Conservation (phyloP, 345 rosid species). For the Turnera subulata region DNA sequence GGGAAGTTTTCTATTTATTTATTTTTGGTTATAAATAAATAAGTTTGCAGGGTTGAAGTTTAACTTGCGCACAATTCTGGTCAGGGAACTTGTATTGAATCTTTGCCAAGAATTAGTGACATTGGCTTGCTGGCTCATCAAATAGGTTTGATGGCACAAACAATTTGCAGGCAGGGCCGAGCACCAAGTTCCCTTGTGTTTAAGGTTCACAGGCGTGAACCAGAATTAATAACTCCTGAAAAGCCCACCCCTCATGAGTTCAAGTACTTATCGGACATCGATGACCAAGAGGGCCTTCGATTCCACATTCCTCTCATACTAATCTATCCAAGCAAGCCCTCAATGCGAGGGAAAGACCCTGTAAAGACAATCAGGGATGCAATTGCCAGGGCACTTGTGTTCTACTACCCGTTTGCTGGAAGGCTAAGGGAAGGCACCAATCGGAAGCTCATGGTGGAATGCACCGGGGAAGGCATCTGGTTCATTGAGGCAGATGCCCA, state of each 20-base stretch:
- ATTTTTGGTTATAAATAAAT: no score
- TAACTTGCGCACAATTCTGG: no score
- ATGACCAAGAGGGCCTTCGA: conserved; percentile 22
- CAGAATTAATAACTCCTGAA: conserved; percentile 14
- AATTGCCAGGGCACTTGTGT: conserved; percentile 15
- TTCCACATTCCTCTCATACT: conserved; percentile 17
- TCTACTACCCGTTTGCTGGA: conserved; percentile 24
- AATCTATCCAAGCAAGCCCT: conserved; percentile 4
- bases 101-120: no score
- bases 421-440: conserved; percentile 18
- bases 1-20: no score
- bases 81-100: no score
- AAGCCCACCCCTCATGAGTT: conserved; percentile 21
- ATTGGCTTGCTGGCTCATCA: no score
- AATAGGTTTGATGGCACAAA: no score
- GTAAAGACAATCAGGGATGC: conserved; percentile 7
- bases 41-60: no score
- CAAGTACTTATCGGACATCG: conserved; percentile 19
- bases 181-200: conserved; percentile 7
- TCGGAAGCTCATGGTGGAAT: conserved; percentile 19
- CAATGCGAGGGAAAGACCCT: conserved; percentile 22
- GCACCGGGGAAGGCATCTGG: conserved; percentile 21
- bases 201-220: conserved; percentile 20
- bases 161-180: no score
- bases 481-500: conserved; percentile 24